These are phyloP conservation scores for Litchi chinensis DNA, from an alignment of 345 rosid genomes.

Conservation along the genomic window DNA sequence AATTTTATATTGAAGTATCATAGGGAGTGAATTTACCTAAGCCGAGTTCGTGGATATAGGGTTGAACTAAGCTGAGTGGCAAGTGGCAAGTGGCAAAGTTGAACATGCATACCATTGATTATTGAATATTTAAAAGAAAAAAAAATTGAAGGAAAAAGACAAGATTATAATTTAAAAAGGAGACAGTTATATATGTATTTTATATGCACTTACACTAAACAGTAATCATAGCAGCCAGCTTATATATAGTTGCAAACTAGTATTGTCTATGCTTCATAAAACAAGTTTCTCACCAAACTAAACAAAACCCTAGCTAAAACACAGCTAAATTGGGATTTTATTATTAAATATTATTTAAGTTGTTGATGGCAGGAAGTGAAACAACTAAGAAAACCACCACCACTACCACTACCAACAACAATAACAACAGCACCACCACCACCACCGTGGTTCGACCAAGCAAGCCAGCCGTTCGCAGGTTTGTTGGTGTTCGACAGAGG, in stretches of 20 bases:
- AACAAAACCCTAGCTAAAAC: constrained; percentile 14
- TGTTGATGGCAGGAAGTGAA: constrained; percentile 43
- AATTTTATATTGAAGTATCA: neutral
- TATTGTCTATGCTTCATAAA: constrained; percentile 10
- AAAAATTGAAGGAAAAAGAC: constrained; percentile 12
- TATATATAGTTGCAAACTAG: constrained; percentile 13
- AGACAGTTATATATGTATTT: neutral
- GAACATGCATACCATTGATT: neutral
- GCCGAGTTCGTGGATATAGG: neutral
- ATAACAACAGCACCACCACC: neutral
- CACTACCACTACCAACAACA: constrained; percentile 7
- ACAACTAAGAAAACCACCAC: constrained; percentile 23
- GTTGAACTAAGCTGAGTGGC: neutral
- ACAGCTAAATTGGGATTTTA: neutral
- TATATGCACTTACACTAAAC: neutral
- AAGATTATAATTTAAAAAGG: constrained; percentile 29
- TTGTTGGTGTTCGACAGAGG: constrained; percentile 67
- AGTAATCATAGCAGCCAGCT: neutral
- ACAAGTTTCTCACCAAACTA: neutral
- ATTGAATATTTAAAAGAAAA: constrained; percentile 3
- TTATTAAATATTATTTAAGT: neutral
- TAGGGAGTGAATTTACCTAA: neutral
- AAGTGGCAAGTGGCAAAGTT: neutral
- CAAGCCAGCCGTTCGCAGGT: constrained; percentile 41
- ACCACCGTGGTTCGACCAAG: constrained; percentile 21